phyloP scores from a whole-genome alignment of 2,329 filamentous ascomycete species.

The Paraconiothyrium sp. region DNA sequence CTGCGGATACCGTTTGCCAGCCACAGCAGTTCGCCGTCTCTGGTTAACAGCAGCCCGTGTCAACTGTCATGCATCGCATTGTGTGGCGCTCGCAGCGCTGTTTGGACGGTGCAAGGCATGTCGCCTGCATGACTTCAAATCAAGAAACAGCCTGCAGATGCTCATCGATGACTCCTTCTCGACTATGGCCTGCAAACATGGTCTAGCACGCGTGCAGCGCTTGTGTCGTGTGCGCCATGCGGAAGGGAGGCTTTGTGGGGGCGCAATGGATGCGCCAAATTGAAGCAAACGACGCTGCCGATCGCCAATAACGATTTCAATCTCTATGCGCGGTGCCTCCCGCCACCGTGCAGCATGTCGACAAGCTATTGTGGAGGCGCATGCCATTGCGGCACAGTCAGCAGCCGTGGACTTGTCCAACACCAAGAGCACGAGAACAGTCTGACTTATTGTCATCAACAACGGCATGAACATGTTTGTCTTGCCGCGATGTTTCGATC shows the following conservation, averaged over 20 bases:
- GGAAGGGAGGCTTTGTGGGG: not conserved
- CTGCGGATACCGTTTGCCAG: not conserved
- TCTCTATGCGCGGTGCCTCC: not conserved
- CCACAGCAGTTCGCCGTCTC: constrained; percentile 3
- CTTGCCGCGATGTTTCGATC: not conserved
- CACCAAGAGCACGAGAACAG: not conserved
- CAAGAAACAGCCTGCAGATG: not conserved
- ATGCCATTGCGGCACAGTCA: not conserved
- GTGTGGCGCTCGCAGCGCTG: not conserved
- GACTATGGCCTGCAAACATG: not conserved
- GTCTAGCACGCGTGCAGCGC: constrained; percentile 15
- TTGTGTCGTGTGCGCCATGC: constrained; percentile 2
- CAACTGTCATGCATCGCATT: constrained; percentile 11
- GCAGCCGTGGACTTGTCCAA: not conserved
- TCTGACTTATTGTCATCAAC: not conserved
- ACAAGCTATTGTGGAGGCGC: not conserved
- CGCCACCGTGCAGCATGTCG: not conserved
- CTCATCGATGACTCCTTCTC: not conserved
- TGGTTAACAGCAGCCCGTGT: constrained; percentile 13
- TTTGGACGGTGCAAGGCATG: not conserved
- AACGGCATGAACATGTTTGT: not conserved
- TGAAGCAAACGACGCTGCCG: not conserved
- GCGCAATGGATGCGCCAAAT: constrained; percentile 1
- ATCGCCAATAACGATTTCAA: not conserved
- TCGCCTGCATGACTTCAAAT: not conserved